Evolutionary conservation across 305 asterid species (phyloP), one percentile per base, ranked within the genome.

Genomic region (Rubia peregrina): DNA sequence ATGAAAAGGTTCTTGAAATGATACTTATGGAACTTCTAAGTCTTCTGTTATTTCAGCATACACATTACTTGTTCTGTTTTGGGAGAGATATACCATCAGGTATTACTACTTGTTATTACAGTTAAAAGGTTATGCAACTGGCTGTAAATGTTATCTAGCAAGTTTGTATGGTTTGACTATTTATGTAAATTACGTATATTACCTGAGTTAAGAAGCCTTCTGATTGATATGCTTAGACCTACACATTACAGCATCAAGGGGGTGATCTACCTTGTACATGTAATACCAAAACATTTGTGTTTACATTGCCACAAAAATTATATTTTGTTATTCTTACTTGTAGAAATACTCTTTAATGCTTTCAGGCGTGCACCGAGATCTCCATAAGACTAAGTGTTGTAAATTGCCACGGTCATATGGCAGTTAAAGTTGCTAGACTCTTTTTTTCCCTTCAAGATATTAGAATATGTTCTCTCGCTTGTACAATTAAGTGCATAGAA

Each of bases 41-140:
- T 61, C 85, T 83, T 55, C 77, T 79, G 59, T 81, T 83, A 74
- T 83, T 83, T 69, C 79, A 5, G 79, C 88, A 17, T 81, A 81
- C 59, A 75, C 88, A 36, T 67, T 83, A 59, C 83, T 83, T 40
- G 84, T 81, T 68, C 73, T 83, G 49, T 81, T 83, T 67, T 81
- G 85, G 88, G 85, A 85, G 84, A 83, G 71, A 81, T 83, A 75
- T 83, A 81, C 57, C 77, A 81, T 69, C 88, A 79, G 88, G 85
- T 81, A 78, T 41, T 71, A 30, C 43, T 46, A 26, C 30, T 43
- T n/a, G n/a, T n/a, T n/a, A n/a, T n/a, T n/a, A 4, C 13, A n/a
- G 30, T 7, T 4, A 17, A 19, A 7, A 43, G 51, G 53, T 7
- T 22, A 26, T 59, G 16, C 57, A 33, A 6, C 59, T 53, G 65